These are phyloP conservation scores for Boletellus sp. DNA, from an alignment of 768 basidiomycete genomes.

Conservation along the genomic window DNA sequence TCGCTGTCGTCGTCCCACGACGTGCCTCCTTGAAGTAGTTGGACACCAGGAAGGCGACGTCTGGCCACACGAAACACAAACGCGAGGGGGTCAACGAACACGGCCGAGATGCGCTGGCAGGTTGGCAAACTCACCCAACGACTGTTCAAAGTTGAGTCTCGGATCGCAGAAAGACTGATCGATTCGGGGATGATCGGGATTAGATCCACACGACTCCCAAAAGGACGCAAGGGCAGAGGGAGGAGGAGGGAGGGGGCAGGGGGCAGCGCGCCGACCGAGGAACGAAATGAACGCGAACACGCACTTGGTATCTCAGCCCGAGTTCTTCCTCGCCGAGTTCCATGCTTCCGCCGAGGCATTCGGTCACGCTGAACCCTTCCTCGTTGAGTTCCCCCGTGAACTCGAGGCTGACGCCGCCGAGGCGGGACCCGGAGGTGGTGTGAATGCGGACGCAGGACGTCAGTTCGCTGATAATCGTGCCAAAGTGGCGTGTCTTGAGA, in stretches of 20 bases:
- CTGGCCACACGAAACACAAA: slow-evolving; percentile 30
- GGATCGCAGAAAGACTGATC: slow-evolving; percentile 89
- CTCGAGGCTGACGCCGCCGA: slow-evolving; percentile 85
- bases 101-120: no score
- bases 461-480: slow-evolving; percentile 84
- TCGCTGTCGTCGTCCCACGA: slow-evolving; percentile 27
- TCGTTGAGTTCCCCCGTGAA: slow-evolving; percentile 90
- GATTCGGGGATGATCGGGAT: neutral
- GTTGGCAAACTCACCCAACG: slow-evolving; percentile 58
- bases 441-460: slow-evolving; percentile 82
- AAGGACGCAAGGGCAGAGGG: neutral
- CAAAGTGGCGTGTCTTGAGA: slow-evolving; percentile 88
- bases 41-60: slow-evolving; percentile 84
- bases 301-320: slow-evolving; percentile 82
- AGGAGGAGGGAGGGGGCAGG: neutral
- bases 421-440: slow-evolving; percentile 60
- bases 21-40: slow-evolving; percentile 75
- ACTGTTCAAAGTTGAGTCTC: slow-evolving; percentile 89
- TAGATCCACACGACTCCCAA: neutral
- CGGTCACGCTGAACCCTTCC: slow-evolving; percentile 92
- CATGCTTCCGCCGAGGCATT: slow-evolving; percentile 97
- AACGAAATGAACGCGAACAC: slow-evolving; percentile 7
- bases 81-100: no score
- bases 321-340: slow-evolving; percentile 85
- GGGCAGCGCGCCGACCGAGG: no score